Conservation (phyloP, 176 grass and related monocot species). For the Themeda triandra region DNA sequence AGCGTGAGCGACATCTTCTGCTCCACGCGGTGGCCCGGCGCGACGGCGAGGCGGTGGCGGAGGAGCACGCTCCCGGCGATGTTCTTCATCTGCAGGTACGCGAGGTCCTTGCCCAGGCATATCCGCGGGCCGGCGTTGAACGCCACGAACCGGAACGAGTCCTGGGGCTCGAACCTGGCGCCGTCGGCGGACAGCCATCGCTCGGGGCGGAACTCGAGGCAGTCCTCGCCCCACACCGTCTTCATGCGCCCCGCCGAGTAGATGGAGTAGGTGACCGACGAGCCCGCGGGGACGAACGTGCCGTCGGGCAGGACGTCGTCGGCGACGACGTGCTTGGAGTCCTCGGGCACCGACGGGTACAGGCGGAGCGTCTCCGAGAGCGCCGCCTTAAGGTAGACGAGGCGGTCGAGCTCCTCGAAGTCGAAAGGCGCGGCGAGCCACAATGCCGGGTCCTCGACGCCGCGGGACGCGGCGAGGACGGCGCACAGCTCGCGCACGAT, state of each 20-base stretch:
- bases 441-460: conserved; percentile 36
- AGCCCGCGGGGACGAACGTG: conserved; percentile 79
- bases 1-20: conserved; percentile 99
- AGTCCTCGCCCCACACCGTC: conserved; percentile 82
- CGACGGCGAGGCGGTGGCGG: conserved; percentile 65
- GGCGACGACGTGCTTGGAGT: conserved; percentile 87
- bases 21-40: conserved; percentile 75
- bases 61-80: conserved; percentile 84
- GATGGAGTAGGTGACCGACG: conserved; percentile 91
- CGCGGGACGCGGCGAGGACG: conserved; percentile 64
- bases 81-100: conserved; percentile 99
- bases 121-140: conserved; percentile 94
- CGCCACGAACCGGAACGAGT: conserved; percentile 82
- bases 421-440: conserved; percentile 62
- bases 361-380: conserved; percentile 88
- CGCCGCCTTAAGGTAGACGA: conserved; percentile 92
- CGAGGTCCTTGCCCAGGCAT: conserved; percentile 95
- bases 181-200: conserved; percentile 81
- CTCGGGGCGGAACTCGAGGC: conserved; percentile 87
- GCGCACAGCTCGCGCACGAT: conserved; percentile 62
- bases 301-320: conserved; percentile 88
- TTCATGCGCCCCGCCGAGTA: conserved; percentile 95
- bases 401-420: conserved; percentile 84
- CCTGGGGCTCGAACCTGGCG: conserved; percentile 64
- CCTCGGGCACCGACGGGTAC: conserved; percentile 93